Base-by-base conservation (phyloP, 2,329 filamentous ascomycete genomes). In the Periconia macrospinosa region DNA sequence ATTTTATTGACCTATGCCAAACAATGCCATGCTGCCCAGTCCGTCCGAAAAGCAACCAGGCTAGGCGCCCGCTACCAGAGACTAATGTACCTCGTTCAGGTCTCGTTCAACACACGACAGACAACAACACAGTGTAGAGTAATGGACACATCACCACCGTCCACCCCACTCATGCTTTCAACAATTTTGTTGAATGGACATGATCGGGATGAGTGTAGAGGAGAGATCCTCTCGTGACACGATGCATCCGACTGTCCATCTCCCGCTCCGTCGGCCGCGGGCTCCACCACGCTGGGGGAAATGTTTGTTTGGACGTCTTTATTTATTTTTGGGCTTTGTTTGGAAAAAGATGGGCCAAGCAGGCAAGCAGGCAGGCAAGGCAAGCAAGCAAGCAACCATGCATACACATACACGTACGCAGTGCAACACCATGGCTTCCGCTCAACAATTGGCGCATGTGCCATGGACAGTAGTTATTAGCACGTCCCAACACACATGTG, bases 11-110 rank as follows among this genome's bases (percentile, higher is more conserved):
- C 23, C 3, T 27, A 8, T 49, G 50, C 42, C 7, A 23, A 15
- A 40, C 59, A 65, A 71, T 70, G 68, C 64, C 61, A 62, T 72
- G 68, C 69, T 71, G 68, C 69, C 70, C 68, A 71, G 67, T 66
- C 64, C 57, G 61, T 60, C 60, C 60, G 53, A 51, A 59, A 59
- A 47, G 50, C 53, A 52, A 19, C 50, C 46, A 60, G 47, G 47
- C 58, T 62, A 63, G 61, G 19, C 17, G 41, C 41, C 23, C 47
- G 59, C 61, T 59, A 55, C 59, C 61, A 60, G 35, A 43, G 47
- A 50, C 51, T 47, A 49, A 44, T 41, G 44, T 50, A 48, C 45
- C 19, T 37, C 5, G 11, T 3, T 37, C 33, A n/a, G 13, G 11
- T 37, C 33, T 10, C 33, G 33, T 37, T 13, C 33, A 37, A 6